Evolutionary conservation across 2,329 filamentous ascomycete species (phyloP).

Genomic region (Scedosporium aurantiacum): DNA sequence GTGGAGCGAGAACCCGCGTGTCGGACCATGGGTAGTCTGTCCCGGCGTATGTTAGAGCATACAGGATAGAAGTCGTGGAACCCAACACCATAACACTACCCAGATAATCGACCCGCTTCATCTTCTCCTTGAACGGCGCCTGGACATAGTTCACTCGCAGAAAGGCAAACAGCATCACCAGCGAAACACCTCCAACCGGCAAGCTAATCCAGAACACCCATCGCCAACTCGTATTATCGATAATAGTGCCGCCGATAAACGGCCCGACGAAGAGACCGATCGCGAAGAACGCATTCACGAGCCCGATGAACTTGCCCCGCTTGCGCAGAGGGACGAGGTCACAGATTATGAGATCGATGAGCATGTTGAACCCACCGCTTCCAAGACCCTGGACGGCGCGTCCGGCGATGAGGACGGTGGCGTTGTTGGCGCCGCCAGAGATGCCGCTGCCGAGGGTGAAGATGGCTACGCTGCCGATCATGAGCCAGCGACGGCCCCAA

Average conservation of each 20-base stretch:
- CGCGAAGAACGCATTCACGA: not conserved
- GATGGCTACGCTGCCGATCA: too few species aligned
- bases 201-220: conserved; percentile 36
- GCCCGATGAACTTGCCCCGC: conserved; percentile 26
- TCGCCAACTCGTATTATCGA: conserved; percentile 22
- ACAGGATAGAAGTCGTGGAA: conserved; percentile 26
- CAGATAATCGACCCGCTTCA: conserved; percentile 28
- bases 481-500: too few species aligned
- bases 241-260: not conserved
- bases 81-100: conserved; percentile 32
- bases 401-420: conserved; percentile 31
- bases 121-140: conserved; percentile 12
- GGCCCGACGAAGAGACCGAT: not conserved
- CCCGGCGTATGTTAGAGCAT: conserved; percentile 33
- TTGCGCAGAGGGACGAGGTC: conserved; percentile 40
- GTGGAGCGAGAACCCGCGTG: conserved; percentile 25
- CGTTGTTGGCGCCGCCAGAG: conserved; percentile 27
- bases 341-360: conserved; percentile 21
- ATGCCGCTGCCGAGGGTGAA: not conserved
- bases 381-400: conserved; percentile 30
- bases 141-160: conserved; percentile 24
- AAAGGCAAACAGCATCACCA: conserved; percentile 21
- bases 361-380: conserved; percentile 18
- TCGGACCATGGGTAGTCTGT: conserved; percentile 29
- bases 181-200: conserved; percentile 23